Evolutionary conservation across 352 stramenopile species (phyloP), one percentile per base, ranked within the genome.

Genomic region (Aphanomyces cochlioides): DNA sequence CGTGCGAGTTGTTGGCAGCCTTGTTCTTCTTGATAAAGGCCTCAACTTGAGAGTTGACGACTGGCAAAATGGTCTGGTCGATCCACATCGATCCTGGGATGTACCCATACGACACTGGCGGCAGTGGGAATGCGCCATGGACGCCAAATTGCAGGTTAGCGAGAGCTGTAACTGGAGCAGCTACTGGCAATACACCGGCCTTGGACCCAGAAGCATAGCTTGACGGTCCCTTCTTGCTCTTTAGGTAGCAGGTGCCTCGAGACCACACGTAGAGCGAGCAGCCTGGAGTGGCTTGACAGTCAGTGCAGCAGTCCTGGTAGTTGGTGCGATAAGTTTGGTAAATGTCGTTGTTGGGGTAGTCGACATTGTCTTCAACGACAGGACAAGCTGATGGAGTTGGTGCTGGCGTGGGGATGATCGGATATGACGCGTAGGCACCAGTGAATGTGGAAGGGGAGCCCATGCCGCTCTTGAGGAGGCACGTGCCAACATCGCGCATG

Each of bases 301-400:
- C 65, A 34, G 47, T 50, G n/a, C 65, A 71, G 65, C 65, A 71
- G 36, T 41, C 38, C 41, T 67, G 17, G 10, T 50, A 50, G 3
- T 21, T 21, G 21, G 45, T 13, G 8, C 47, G 48, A 37, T 66
- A 48, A 7, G 65, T 71, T 5, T 15, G 12, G 36, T 34, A 47
- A 6, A 71, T 8, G 38, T 71, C 65, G 45, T 71, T 71, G 48
- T 50, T 50, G 19, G 47, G 47, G 19, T 47, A 71, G 28, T 80
- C 75, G 40, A 75, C 53, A 48, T 74, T 58, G 38, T 72, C 21
- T 43, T 71, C 2, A 66, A 71, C 36, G 17, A 17, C 19, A 19
- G 50, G 47, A 50, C 65, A 71, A 50, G 43, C 43, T 50, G 43
- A n/a, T 50, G 43, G 17, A 50, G 43, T 50, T 50, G 43, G 43